Conservation (phyloP, 106 monocot genomes). For the Narthecium ossifragum region DNA sequence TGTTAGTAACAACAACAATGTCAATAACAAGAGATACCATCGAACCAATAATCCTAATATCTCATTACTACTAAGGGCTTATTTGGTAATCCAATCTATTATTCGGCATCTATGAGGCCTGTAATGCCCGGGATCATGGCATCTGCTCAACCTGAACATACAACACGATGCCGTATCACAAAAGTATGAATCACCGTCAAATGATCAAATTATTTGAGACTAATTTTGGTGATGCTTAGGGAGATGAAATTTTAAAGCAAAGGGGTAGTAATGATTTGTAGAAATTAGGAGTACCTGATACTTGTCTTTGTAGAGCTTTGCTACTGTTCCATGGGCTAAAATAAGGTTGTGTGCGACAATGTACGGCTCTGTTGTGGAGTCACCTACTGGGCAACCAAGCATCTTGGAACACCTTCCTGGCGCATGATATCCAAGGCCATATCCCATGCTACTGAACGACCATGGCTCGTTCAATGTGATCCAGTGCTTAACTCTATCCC, state of each 20-base stretch:
- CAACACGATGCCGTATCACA: too few species aligned
- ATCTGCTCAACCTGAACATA: too few species aligned
- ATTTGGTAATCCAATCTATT: too few species aligned
- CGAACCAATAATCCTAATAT: background rate
- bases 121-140: too few species aligned
- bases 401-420: constrained; percentile 4
- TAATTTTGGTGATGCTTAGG: background rate
- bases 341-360: background rate
- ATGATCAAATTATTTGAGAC: background rate
- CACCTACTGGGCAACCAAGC: background rate
- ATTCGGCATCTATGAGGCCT: too few species aligned
- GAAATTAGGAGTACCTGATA: constrained; percentile 5
- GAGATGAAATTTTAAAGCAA: too few species aligned
- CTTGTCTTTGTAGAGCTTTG: constrained; percentile 5
- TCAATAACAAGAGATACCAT: too few species aligned
- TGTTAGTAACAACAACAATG: too few species aligned
- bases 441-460: constrained; percentile 3
- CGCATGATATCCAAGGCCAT: background rate
- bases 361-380: constrained; percentile 1
- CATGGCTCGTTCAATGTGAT: constrained; percentile 14
- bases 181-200: too few species aligned
- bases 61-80: background rate
- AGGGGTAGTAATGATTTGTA: too few species aligned
- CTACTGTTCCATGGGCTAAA: background rate
- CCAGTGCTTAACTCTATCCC: constrained; percentile 14